Evolutionary conservation across 192 early-diverging fungal species (phyloP), one percentile per base, ranked within the genome.

Genomic region (Coemansia sp.): DNA sequence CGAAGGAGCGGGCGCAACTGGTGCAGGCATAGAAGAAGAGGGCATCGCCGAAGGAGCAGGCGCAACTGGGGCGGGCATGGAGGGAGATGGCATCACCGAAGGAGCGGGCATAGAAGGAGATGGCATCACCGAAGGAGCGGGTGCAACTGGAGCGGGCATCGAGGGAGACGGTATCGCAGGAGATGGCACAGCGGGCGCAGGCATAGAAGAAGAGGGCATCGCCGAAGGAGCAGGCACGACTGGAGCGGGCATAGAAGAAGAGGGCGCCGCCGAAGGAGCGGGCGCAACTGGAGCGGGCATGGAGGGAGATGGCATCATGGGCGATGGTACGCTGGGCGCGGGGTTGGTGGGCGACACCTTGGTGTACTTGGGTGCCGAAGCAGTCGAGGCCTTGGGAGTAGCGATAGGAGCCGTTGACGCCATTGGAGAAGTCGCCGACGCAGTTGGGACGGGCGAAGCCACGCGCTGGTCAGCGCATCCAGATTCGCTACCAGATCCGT

Each of bases 391-490:
- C 1, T 4, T 3, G 15, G 64, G 27, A 22, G 64, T 19, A 17
- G 37, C 24, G 9, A 39, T 11, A 32, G 64, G 53, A 8, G 64
- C 64, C 6, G 59, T 14, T 2, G 57, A 5, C 7, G 31, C 24
- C 22, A 31, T 36, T 53, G 43, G 25, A n/a, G 45, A 9, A 39
- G 39, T 49, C 20, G 25, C 24, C 42, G 39, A 17, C 25, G 60
- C 17, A 31, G 60, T 31, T 24, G 62, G 15, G 19, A 6, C 32
- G 10, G 32, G 15, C 29, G 37, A 43, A 6, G 39, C 37, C 29
- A 36, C n/a, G 47, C 61, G 67, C 62, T 67, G 64, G 8, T 54
- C 51, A 5, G 29, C 61, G 31, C 78, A 66, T 5, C 68, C 73
- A 27, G 32, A 29, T 14, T 51, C 62, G 12, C 62, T 60, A n/a